Evolutionary conservation across 495 filamentous ascomycete species (phyloP).

Genomic region (Penicillium arizonense): DNA sequence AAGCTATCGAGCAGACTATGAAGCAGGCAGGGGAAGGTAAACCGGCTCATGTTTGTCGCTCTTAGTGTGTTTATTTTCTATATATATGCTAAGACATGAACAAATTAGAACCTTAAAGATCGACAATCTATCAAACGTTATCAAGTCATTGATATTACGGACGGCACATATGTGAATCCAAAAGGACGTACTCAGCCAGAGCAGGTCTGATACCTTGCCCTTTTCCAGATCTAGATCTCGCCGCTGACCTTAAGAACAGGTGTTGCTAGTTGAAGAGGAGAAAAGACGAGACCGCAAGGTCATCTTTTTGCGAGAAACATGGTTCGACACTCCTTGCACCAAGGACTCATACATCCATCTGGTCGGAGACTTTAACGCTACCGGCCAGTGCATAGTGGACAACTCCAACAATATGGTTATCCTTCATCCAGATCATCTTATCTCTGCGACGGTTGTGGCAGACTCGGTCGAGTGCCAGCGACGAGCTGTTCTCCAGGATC

Average conservation of each 20-base stretch:
- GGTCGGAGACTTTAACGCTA: slow-evolving; percentile 70
- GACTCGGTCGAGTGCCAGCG: slow-evolving; percentile 89
- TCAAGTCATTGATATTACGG: slow-evolving; percentile 66
- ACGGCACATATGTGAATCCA: slow-evolving; percentile 61
- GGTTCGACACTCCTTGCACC: slow-evolving; percentile 74
- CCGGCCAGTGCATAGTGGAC: slow-evolving; percentile 69
- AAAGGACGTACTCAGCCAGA: slow-evolving; percentile 62
- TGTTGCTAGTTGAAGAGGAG: slow-evolving; percentile 75
- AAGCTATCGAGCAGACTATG: slow-evolving; percentile 45
- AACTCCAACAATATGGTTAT: slow-evolving; percentile 83
- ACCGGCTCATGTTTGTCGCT: slow-evolving; percentile 41
- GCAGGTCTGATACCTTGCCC: slow-evolving; percentile 55
- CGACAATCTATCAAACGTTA: slow-evolving; percentile 78
- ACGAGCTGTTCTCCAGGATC: slow-evolving; percentile 87
- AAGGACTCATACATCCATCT: slow-evolving; percentile 77
- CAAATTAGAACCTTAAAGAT: slow-evolving; percentile 51
- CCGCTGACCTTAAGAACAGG: slow-evolving; percentile 47
- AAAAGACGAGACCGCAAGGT: slow-evolving; percentile 60
- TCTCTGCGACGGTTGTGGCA: slow-evolving; percentile 89
- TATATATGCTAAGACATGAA: slow-evolving; percentile 42
- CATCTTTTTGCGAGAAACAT: slow-evolving; percentile 79
- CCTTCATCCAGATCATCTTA: slow-evolving; percentile 90
- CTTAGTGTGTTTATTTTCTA: slow-evolving; percentile 35
- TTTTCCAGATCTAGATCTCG: neutral
- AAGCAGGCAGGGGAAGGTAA: slow-evolving; percentile 31